Evolutionary conservation across 2,329 filamentous ascomycete species (phyloP).

Genomic region (Curvularia sp.): DNA sequence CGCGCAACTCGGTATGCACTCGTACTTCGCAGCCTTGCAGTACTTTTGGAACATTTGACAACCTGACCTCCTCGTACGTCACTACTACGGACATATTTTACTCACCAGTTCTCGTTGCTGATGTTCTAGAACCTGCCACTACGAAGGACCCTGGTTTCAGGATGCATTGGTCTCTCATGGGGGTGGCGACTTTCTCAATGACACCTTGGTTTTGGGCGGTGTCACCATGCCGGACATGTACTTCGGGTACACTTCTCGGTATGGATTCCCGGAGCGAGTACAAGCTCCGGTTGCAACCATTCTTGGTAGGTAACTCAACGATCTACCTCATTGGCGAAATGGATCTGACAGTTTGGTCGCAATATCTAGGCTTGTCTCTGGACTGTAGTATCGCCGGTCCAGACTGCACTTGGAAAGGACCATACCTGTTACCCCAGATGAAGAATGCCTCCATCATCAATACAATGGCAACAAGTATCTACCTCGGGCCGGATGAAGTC

Average conservation of each 20-base stretch:
- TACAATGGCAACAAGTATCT: conserved; percentile 2
- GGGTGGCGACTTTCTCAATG: neutral
- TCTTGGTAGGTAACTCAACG: neutral
- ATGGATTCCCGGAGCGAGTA: neutral
- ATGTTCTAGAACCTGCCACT: neutral
- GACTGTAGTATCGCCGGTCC: neutral
- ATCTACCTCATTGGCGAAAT: too few species aligned
- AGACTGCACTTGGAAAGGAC: neutral
- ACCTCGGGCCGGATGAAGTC: neutral
- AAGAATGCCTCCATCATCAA: conserved; percentile 1
- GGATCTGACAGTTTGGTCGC: neutral
- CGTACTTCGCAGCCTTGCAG: neutral
- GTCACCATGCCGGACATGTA: conserved; percentile 1
- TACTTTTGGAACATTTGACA: conserved; percentile 3
- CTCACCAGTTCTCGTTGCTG: neutral
- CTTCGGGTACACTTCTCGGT: neutral
- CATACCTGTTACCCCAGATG: neutral
- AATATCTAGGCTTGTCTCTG: conserved; percentile 1
- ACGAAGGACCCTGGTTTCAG: neutral
- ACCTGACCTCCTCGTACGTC: conserved; percentile 1
- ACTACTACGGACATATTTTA: too few species aligned
- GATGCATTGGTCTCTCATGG: neutral
- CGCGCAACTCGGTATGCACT: neutral
- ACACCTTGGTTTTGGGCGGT: conserved; percentile 4
- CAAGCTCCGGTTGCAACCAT: neutral